A percentile compares a stretch with the other conserved stretches of the same genome.
Conservation (phyloP, 768 basidiomycete species). For the Mycena vitilis region DNA sequence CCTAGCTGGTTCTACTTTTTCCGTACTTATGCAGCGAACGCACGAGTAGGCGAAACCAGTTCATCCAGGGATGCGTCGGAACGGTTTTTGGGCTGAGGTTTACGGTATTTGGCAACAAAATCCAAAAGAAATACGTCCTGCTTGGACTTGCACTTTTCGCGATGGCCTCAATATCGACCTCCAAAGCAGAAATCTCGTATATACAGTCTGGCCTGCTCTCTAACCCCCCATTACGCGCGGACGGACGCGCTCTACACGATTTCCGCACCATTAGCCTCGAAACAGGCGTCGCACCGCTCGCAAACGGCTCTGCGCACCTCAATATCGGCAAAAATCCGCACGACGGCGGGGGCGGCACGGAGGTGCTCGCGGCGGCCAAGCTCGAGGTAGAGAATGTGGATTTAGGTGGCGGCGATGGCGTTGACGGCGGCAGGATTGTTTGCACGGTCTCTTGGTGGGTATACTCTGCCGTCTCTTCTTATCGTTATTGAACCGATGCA, state of each 20-base stretch:
- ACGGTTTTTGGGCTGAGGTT: too few species aligned
- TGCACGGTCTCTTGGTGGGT: conserved; percentile 85
- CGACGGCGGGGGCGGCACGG: conserved; percentile 75
- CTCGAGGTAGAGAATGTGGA: conserved; percentile 79
- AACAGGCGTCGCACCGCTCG: conserved; percentile 81
- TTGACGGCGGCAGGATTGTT: conserved; percentile 70
- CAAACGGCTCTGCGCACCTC: conserved; percentile 86
- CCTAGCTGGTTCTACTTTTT: too few species aligned
- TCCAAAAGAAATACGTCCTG: not conserved
- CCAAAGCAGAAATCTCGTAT: conserved; percentile 85
- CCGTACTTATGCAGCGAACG: too few species aligned
- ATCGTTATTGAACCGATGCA: conserved; percentile 34
- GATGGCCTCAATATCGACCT: conserved; percentile 58
- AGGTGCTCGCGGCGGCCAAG: conserved; percentile 82
- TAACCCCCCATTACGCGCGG: conserved; percentile 73
- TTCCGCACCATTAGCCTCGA: conserved; percentile 79
- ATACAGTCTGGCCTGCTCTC: conserved; percentile 74
- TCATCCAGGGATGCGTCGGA: too few species aligned
- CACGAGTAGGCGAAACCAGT: too few species aligned
- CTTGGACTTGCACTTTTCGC: not conserved
- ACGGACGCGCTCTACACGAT: conserved; percentile 77
- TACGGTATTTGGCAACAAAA: not conserved
- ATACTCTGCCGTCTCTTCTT: conserved; percentile 12
- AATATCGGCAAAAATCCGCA: conserved; percentile 71
- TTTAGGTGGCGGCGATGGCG: conserved; percentile 49